phyloP scores from a whole-genome alignment of 1,284 basidiomycete species.

The Pseudozyma flocculosa region DNA sequence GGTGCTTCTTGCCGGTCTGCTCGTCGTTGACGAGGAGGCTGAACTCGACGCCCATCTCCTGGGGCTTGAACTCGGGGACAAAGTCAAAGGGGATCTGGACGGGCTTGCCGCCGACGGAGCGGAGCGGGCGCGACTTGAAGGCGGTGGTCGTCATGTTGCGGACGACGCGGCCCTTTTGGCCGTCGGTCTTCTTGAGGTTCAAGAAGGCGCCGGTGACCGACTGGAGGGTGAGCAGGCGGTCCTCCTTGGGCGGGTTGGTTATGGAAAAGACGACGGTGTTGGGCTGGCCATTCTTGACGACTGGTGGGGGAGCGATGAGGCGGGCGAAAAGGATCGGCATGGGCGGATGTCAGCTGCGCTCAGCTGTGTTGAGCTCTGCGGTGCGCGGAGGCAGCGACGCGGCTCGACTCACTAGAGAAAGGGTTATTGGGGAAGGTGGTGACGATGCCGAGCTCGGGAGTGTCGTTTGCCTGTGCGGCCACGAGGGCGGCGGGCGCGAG shows the following conservation, averaged over 20 bases:
- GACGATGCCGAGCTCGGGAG: slow-evolving; percentile 48
- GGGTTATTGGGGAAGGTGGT: slow-evolving; percentile 56
- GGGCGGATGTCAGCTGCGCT: neutral
- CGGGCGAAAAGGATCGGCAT: slow-evolving; percentile 1
- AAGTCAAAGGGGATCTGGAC: slow-evolving; percentile 54
- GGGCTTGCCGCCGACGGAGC: slow-evolving; percentile 35
- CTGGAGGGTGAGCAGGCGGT: slow-evolving; percentile 47
- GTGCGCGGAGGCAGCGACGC: too few relatives aligned
- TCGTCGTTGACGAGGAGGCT: slow-evolving; percentile 45
- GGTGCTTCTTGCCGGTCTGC: slow-evolving; percentile 51
- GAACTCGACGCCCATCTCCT: slow-evolving; percentile 50
- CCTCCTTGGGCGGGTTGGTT: slow-evolving; percentile 39
- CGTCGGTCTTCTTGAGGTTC: slow-evolving; percentile 49
- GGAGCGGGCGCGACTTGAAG: slow-evolving; percentile 47
- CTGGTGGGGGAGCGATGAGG: slow-evolving; percentile 3
- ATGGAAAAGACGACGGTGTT: slow-evolving; percentile 55
- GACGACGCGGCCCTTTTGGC: slow-evolving; percentile 47
- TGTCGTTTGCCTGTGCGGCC: slow-evolving; percentile 40
- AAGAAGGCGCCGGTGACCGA: slow-evolving; percentile 55
- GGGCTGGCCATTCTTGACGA: slow-evolving; percentile 54
- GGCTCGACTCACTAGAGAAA: slow-evolving; percentile 40
- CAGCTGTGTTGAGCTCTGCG: too few relatives aligned
- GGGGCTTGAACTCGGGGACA: slow-evolving; percentile 55
- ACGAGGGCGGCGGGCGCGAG: slow-evolving; percentile 25
- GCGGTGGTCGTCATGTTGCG: slow-evolving; percentile 55